These are phyloP conservation scores for Paramecium caudatum DNA, from an alignment of 73 alveolate species.

Conservation along the genomic window DNA sequence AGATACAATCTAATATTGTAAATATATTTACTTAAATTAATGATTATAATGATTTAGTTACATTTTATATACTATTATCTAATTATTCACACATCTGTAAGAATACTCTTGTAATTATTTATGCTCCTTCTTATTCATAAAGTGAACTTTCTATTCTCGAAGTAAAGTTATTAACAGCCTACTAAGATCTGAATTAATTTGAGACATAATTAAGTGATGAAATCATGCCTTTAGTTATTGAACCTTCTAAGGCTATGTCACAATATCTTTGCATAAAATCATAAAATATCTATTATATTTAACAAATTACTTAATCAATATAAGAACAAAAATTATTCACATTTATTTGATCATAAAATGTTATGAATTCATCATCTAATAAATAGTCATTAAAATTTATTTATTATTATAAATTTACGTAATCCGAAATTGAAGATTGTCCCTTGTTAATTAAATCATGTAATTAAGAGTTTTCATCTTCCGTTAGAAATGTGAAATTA, in stretches of 20 bases:
- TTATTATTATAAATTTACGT: background rate
- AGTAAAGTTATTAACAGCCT: constrained; percentile 46
- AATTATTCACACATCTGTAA: too few relatives aligned
- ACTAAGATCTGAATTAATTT: background rate
- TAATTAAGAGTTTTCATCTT: background rate
- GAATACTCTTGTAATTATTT: constrained; percentile 47
- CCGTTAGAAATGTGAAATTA: background rate
- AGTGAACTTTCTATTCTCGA: background rate
- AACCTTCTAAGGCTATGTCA: constrained; percentile 16
- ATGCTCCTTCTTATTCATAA: constrained; percentile 40
- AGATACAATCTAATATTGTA: too few relatives aligned
- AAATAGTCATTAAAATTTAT: background rate
- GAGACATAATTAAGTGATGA: background rate
- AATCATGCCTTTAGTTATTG: constrained; percentile 26
- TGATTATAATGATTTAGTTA: too few relatives aligned
- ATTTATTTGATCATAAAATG: background rate
- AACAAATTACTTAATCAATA: constrained; percentile 1
- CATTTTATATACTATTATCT: too few relatives aligned
- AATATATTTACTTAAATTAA: too few relatives aligned
- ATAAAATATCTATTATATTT: background rate
- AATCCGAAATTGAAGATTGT: background rate
- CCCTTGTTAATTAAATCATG: background rate
- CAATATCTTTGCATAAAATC: constrained; percentile 5
- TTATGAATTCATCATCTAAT: background rate
- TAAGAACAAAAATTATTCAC: background rate